Evolutionary conservation across 441 rosid species (phyloP), one percentile per base, ranked within the genome.

Genomic region (Erodium texanum): DNA sequence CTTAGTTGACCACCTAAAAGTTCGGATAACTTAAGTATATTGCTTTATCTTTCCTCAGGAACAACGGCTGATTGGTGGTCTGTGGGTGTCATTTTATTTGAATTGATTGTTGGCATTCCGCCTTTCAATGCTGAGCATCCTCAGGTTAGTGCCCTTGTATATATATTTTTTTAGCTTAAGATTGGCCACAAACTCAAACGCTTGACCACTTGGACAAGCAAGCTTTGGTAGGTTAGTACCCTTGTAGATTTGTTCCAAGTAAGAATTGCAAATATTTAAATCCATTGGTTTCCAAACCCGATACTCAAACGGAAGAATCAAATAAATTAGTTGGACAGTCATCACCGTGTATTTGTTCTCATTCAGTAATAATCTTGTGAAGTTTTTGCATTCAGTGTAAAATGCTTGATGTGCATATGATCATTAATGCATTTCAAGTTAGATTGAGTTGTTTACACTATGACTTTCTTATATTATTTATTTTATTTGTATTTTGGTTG

Each of bases 11-110:
- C 64, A 67, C 70, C 5, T 24, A 58, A 58, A 20, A 58, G 24
- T 9, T 20, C 0, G 27, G 15, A 58, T 20, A 58, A 20, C 63
- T 20, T 14, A 58, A 58, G 29, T 7, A 58, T 58, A 15, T 58
- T 61, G 43, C 50, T 71, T n/a, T 54, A 62, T 70, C 15, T 70
- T 73, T 72, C 24, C 43, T 75, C 93, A 95, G 99, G 92, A 73
- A 84, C 90, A 78, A 89, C 93, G 71, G 99, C 99, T 14, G 99
- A 95, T 87, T 95, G 99, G 99, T 95, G 99, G 99, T 95, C 99
- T 64, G 98, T 95, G 71, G 99, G 99, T 65, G 83, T 95, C 83
- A 83, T 95, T 83, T 80, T 92, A 70, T 95, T 90, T 80, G 99
- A 95, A 75, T 73, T 92, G 82, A 86, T 95, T 74, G 96, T 92